Percentiles rank a stretch among this genome's conserved stretches.
These are phyloP conservation scores for Umbellularia californica DNA, from an alignment of 164 flowering plant genomes.

Conservation along the genomic window DNA sequence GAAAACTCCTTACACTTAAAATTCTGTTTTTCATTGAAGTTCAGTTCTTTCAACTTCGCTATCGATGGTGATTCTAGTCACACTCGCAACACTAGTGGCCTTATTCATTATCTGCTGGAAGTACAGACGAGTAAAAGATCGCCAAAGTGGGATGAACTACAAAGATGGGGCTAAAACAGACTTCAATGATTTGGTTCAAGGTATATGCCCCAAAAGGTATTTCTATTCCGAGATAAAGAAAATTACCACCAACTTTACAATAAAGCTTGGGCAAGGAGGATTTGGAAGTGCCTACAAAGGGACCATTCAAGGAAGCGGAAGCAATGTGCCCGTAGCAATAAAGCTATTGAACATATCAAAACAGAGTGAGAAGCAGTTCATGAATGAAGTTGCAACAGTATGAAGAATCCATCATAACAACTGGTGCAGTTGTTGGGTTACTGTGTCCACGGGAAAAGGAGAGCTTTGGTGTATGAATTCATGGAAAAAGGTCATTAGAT, in stretches of 20 bases:
- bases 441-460: background rate
- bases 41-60: too few relatives aligned
- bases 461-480: slow-evolving; percentile 1
- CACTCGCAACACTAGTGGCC: too few relatives aligned
- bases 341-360: background rate
- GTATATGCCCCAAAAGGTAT: background rate
- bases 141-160: too few relatives aligned
- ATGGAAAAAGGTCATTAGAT: slow-evolving; percentile 1
- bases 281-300: slow-evolving; percentile 11
- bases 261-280: slow-evolving; percentile 13
- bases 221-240: slow-evolving; percentile 1
- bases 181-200: too few relatives aligned
- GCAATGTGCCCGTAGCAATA: background rate
- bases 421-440: slow-evolving; percentile 8
- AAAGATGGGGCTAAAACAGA: too few relatives aligned
- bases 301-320: slow-evolving; percentile 1
- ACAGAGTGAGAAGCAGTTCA: slow-evolving; percentile 10
- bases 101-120: too few relatives aligned
- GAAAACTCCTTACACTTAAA: too few relatives aligned
- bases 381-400: slow-evolving; percentile 8
- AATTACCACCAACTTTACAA: slow-evolving; percentile 2
- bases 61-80: too few relatives aligned
- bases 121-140: too few relatives aligned
- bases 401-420: slow-evolving; percentile 10
- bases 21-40: too few relatives aligned